phyloP scores from a whole-genome alignment of 2,329 filamentous ascomycete genomes.

The Epichloe aotearoae region DNA sequence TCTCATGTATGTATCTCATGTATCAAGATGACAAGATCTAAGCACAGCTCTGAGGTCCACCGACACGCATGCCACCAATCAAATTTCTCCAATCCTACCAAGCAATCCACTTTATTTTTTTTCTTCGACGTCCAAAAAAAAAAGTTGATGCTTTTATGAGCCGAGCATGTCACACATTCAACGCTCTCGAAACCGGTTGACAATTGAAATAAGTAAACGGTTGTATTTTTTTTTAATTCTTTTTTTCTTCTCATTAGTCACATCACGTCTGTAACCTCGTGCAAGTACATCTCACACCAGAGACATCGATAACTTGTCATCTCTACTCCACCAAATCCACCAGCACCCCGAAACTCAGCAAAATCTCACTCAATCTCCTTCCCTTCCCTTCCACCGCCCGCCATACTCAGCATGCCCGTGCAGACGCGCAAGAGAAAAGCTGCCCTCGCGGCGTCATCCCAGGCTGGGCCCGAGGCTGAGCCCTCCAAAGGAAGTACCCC shows the following conservation, averaged over 20 bases:
- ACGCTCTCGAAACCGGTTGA: background rate
- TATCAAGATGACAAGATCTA: background rate
- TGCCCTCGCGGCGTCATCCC: slow-evolving; percentile 9
- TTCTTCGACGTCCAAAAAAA: too few species aligned
- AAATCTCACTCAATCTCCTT: too few species aligned
- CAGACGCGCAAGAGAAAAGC: slow-evolving; percentile 19
- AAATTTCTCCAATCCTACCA: background rate
- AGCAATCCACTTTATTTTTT: background rate
- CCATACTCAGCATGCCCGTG: slow-evolving; percentile 6
- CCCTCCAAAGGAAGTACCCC: background rate
- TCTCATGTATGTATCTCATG: background rate
- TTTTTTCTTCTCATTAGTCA: too few species aligned
- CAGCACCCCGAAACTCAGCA: too few species aligned
- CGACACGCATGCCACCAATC: background rate
- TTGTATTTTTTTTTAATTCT: background rate
- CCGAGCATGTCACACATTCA: too few species aligned
- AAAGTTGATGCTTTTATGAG: too few species aligned
- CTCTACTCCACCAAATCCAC: too few species aligned
- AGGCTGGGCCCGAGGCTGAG: background rate
- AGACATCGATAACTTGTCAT: too few species aligned
- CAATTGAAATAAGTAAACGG: background rate
- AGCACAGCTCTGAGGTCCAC: background rate
- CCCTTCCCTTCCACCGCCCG: background rate
- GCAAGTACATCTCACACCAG: too few species aligned
- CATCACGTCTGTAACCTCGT: too few species aligned